Percentiles rank a stretch among this genome's conserved stretches.
Evolutionary conservation across 768 basidiomycete genomes (phyloP).

Genomic region (Phanerodontia chrysosporium): DNA sequence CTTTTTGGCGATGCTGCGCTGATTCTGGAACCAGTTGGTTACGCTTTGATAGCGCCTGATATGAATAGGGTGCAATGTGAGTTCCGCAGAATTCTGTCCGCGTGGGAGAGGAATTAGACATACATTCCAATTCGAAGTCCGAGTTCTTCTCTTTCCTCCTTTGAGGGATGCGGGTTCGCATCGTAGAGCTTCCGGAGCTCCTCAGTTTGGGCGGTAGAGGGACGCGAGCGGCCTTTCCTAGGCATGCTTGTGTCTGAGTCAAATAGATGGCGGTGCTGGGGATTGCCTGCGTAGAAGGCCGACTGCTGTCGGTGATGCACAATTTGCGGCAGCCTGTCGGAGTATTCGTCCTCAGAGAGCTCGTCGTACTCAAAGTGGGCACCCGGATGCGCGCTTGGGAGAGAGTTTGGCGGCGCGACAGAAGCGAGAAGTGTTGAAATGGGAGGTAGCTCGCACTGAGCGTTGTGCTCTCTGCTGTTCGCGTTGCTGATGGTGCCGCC

Average conservation of each 20-base stretch:
- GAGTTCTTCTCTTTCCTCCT: conserved; percentile 61
- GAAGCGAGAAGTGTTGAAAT: conserved; percentile 40
- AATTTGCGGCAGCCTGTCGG: conserved; percentile 15
- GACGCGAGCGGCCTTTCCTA: conserved; percentile 61
- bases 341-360: conserved; percentile 40
- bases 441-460: conserved; percentile 32
- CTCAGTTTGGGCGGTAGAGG: conserved; percentile 60
- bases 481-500: conserved; percentile 9
- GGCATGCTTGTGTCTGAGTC: conserved; percentile 42
- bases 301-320: conserved; percentile 28
- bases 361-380: conserved; percentile 39
- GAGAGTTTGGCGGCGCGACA: conserved; percentile 26
- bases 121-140: conserved; percentile 74
- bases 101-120: conserved; percentile 30
- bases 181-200: conserved; percentile 65
- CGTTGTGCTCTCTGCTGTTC: conserved; percentile 20
- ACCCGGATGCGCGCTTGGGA: conserved; percentile 14
- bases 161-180: conserved; percentile 60
- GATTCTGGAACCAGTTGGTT: conserved; percentile 87
- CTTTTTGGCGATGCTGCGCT: conserved; percentile 74
- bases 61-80: conserved; percentile 18
- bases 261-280: conserved; percentile 46
- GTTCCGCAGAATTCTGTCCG: conserved; percentile 11
- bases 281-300: conserved; percentile 42
- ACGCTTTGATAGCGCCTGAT: conserved; percentile 74